phyloP scores from a whole-genome alignment of 331 rosid species.

The Malus hybrid region DNA sequence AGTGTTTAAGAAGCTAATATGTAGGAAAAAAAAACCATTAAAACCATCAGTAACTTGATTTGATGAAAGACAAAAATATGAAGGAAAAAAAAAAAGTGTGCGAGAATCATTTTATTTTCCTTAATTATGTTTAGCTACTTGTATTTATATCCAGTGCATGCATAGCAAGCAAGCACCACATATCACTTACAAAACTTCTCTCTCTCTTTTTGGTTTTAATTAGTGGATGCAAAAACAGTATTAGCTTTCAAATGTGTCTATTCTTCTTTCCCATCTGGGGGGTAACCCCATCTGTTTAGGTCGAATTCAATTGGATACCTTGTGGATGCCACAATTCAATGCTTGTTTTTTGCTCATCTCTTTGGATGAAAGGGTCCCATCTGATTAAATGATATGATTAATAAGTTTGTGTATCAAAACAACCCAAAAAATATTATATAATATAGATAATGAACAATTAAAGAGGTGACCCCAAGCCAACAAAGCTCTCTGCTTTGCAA shows the following conservation, averaged over 20 bases:
- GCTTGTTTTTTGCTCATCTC: neutral
- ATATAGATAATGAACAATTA: no score
- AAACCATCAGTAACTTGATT: no score
- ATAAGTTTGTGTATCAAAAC: neutral
- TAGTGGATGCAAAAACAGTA: neutral
- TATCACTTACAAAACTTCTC: neutral
- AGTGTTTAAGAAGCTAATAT: no score
- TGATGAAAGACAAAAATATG: no score
- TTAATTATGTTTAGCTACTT: neutral
- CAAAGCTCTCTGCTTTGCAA: no score
- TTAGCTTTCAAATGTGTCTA: neutral
- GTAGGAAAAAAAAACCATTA: no score
- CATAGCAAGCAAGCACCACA: neutral
- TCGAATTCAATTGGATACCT: conserved; percentile 1
- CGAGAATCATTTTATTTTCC: no score
- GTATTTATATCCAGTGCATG: neutral
- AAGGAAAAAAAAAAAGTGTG: no score
- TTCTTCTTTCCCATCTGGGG: neutral
- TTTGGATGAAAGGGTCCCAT: conserved; percentile 1
- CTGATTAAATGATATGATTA: neutral
- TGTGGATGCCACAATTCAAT: neutral
- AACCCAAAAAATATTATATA: neutral
- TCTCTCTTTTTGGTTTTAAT: neutral
- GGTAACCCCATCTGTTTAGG: neutral
- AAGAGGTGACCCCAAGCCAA: no score